phyloP scores from a whole-genome alignment of 495 filamentous ascomycete genomes.

The Aspergillus avenaceus region DNA sequence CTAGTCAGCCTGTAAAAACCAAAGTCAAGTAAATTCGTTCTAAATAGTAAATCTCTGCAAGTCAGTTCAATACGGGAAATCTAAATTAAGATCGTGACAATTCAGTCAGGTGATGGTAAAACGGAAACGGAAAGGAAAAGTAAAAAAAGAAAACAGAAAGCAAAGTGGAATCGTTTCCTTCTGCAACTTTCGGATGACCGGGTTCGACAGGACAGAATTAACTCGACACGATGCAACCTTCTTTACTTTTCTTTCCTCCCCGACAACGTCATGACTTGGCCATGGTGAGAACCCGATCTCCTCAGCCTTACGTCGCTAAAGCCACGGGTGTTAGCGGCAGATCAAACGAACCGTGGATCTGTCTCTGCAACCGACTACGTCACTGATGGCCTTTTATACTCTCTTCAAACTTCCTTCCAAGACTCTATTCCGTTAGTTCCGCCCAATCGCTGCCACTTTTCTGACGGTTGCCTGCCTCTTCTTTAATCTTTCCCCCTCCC shows the following conservation, averaged over 20 bases:
- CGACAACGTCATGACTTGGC: constrained; percentile 20
- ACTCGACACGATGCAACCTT: not conserved
- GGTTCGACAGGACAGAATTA: too few species aligned
- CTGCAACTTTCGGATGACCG: too few species aligned
- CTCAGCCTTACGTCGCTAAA: not conserved
- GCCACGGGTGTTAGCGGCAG: not conserved
- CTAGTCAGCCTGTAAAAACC: too few species aligned
- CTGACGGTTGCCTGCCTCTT: constrained; percentile 2
- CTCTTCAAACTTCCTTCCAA: constrained; percentile 28
- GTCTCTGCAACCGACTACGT: constrained; percentile 23
- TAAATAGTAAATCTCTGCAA: too few species aligned
- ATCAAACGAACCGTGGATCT: constrained; percentile 11
- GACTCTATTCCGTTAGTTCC: constrained; percentile 1
- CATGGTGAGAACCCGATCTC: constrained; percentile 3
- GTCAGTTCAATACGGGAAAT: too few species aligned
- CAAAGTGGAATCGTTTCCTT: too few species aligned
- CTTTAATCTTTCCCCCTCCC: constrained; percentile 1
- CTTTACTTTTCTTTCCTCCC: not conserved
- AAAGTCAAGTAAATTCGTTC: too few species aligned
- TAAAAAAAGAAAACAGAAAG: too few species aligned
- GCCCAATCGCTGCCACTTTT: constrained; percentile 7
- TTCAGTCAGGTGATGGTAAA: too few species aligned
- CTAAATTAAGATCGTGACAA: too few species aligned
- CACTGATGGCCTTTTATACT: constrained; percentile 12
- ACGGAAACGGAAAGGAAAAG: constrained; percentile 5